Base-by-base conservation (phyloP, 2,329 filamentous ascomycete genomes). In the Aspergillus flavus region DNA sequence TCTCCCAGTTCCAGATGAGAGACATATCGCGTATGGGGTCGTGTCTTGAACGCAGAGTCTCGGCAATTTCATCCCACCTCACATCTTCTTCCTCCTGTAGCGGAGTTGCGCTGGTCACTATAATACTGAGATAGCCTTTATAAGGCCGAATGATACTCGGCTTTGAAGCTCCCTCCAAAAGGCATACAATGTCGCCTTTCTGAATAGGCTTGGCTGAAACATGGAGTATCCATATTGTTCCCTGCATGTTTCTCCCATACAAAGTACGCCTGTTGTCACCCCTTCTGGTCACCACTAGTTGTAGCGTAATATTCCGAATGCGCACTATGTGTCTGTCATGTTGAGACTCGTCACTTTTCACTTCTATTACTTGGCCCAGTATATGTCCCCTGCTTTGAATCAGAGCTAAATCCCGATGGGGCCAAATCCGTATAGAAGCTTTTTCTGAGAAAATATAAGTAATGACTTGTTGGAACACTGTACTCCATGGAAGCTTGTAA, bases 401-500 rank as follows among this genome's bases (percentile, higher is more conserved):
- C 9, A 46, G 2, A 14, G 50, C 58, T 12, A 28, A 6, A 10
- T 61, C 52, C 16, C 3, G 34, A 12, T 56, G 11, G 10, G 58
- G 50, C 50, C 58, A 61, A n/a, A 48, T 56, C 26, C 32, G 26
- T 14, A 56, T 28, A 7, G 6, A 41, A 4, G 10, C 2, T 1
- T 23, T 46, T 12, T 16, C 3, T 7, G 39, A 6, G 3, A 56
- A 3, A 6, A 48, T 10, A 34, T 16, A 61, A 7, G 9, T 1
- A 19, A 56, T 36, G 16, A 48, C 21, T 6, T 36, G 39, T 9
- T 48, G 16, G 6, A 34, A 39, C 10, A 61, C 14, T 16, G 19
- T 23, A 9, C 36, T 10, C 58, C 41, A 61, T 45, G 50, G n/a
- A 19, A 61, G 34, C n/a, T 61, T 7, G 23, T 56, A 61, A 10